These are phyloP conservation scores for Fusarium cicatricum DNA, from an alignment of 2,329 filamentous ascomycete species.

Conservation along the genomic window DNA sequence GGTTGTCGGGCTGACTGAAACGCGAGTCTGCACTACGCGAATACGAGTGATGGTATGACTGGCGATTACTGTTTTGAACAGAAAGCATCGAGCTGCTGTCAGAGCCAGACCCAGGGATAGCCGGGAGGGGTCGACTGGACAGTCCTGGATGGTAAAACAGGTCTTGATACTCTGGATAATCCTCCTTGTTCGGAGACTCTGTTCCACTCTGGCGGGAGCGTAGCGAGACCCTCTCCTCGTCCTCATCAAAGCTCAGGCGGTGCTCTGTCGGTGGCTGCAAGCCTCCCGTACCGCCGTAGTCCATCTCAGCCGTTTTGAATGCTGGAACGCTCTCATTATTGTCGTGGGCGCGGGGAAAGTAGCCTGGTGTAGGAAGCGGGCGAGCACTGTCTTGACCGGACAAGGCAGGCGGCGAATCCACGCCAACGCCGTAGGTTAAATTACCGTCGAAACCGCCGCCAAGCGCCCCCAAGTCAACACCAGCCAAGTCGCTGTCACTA, in stretches of 20 bases:
- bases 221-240: constrained; percentile 76
- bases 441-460: constrained; percentile 73
- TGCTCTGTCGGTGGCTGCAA: constrained; percentile 77
- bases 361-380: constrained; percentile 57
- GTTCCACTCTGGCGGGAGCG: constrained; percentile 65
- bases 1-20: constrained; percentile 50
- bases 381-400: constrained; percentile 56
- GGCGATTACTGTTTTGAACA: constrained; percentile 51
- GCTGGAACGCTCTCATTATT: constrained; percentile 48
- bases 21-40: constrained; percentile 58
- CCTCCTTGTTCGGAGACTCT: constrained; percentile 73
- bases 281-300: constrained; percentile 91
- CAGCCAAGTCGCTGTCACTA: constrained; percentile 76
- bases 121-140: constrained; percentile 69
- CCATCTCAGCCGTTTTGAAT: constrained; percentile 74
- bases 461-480: constrained; percentile 75
- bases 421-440: constrained; percentile 59
- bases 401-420: constrained; percentile 52
- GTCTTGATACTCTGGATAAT: constrained; percentile 86
- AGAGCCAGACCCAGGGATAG: constrained; percentile 67
- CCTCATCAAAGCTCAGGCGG: constrained; percentile 90
- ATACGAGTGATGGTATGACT: constrained; percentile 58
- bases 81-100: constrained; percentile 66
- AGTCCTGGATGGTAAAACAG: constrained; percentile 94
- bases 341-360: constrained; percentile 41